These are phyloP conservation scores for Crotalaria pallida DNA, from an alignment of 306 rosid genomes.

Conservation along the genomic window DNA sequence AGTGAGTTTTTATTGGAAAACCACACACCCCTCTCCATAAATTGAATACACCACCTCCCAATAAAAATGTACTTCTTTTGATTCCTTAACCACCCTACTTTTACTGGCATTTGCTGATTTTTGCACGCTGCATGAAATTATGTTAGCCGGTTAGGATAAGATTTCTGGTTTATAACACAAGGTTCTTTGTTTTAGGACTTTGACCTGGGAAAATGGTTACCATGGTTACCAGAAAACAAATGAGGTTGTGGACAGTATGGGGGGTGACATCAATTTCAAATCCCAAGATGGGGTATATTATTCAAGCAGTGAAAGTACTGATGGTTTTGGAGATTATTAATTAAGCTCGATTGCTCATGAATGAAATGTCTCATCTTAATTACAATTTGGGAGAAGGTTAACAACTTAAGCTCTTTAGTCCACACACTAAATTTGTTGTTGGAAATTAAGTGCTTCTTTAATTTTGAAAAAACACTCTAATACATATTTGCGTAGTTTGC, in stretches of 20 bases:
- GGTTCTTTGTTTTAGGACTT: constrained; percentile 47
- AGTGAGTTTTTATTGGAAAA: too few relatives aligned
- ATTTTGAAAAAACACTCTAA: too few relatives aligned
- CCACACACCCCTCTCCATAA: too few relatives aligned
- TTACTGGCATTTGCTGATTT: too few relatives aligned
- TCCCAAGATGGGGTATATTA: constrained; percentile 24
- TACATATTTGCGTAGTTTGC: too few relatives aligned
- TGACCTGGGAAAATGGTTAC: constrained; percentile 81
- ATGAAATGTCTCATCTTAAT: constrained; percentile 54
- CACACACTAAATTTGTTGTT: constrained; percentile 3
- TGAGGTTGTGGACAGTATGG: constrained; percentile 24
- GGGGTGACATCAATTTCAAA: constrained; percentile 29
- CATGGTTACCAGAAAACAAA: constrained; percentile 39
- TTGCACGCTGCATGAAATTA: neutral
- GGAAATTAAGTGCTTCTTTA: neutral
- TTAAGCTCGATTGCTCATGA: constrained; percentile 45
- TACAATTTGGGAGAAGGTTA: constrained; percentile 83
- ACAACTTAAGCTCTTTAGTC: constrained; percentile 7
- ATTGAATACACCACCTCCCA: too few relatives aligned
- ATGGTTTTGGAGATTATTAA: constrained; percentile 36
- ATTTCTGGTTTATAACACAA: constrained; percentile 19
- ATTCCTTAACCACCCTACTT: too few relatives aligned
- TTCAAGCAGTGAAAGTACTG: constrained; percentile 27
- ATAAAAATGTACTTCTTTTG: too few relatives aligned
- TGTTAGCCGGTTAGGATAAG: neutral